Evolutionary conservation across 2,329 filamentous ascomycete genomes (phyloP).

Genomic region (Camillea tinctor): DNA sequence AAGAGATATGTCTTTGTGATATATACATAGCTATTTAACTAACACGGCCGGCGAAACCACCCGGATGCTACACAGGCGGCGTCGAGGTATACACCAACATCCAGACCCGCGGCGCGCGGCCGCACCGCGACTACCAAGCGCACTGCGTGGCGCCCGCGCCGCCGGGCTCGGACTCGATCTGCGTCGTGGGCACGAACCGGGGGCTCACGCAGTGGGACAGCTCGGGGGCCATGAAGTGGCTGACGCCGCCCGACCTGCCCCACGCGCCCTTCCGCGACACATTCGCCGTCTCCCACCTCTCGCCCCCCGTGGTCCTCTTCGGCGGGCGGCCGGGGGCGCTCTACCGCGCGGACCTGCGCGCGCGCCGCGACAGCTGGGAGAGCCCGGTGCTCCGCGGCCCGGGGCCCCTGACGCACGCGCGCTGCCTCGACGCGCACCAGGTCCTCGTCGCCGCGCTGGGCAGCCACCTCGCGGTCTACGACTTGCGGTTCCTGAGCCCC

Average conservation of each 20-base stretch:
- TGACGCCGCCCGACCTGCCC: conserved; percentile 22
- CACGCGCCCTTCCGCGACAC: conserved; percentile 35
- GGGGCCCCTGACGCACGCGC: conserved; percentile 49
- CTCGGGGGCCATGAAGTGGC: conserved; percentile 34
- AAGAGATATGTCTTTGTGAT: too few species aligned
- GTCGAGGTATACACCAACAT: conserved; percentile 2
- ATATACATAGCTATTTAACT: background rate
- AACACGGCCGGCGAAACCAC: too few species aligned
- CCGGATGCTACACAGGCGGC: conserved; percentile 2
- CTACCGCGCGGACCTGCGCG: conserved; percentile 46
- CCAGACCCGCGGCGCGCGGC: conserved; percentile 11
- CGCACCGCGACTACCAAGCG: conserved; percentile 37
- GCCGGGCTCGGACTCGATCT: conserved; percentile 38
- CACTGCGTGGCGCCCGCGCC: conserved; percentile 39
- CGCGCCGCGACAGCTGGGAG: conserved; percentile 14
- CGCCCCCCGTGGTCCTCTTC: conserved; percentile 44
- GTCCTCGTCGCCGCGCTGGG: conserved; percentile 53
- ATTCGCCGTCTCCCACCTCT: conserved; percentile 47
- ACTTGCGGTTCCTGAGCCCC: conserved; percentile 45
- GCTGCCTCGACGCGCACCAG: conserved; percentile 47
- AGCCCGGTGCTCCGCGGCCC: conserved; percentile 33
- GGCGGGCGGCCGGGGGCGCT: conserved; percentile 51
- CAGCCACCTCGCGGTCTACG: conserved; percentile 54
- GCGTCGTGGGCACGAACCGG: conserved; percentile 47
- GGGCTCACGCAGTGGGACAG: conserved; percentile 43